A percentile compares a stretch with the other conserved stretches of the same genome.
These are phyloP conservation scores for Penicillium paxilli DNA, from an alignment of 495 filamentous ascomycete species.

Conservation along the genomic window DNA sequence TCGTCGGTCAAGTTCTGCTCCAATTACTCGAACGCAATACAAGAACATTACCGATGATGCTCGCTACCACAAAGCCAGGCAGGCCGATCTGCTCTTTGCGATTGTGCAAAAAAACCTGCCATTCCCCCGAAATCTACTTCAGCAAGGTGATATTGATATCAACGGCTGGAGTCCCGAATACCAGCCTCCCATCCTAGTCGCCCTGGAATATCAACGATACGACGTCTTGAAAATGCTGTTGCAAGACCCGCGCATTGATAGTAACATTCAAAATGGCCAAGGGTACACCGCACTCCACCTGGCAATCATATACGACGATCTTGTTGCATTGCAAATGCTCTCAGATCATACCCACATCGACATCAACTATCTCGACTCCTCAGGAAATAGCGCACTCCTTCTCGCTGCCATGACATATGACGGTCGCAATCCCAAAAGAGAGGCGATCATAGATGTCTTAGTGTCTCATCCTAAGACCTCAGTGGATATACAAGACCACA, in stretches of 20 bases:
- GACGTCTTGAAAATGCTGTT: slow-evolving; percentile 4
- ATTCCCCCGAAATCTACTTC: background rate
- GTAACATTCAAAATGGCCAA: background rate
- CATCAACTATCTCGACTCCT: slow-evolving; percentile 5
- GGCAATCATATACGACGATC: slow-evolving; percentile 4
- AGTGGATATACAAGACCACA: no score
- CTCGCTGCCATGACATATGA: no score
- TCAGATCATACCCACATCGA: background rate
- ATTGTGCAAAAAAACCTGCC: background rate
- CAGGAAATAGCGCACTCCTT: no score
- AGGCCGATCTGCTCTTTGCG: background rate
- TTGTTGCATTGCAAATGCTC: background rate
- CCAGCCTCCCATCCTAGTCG: slow-evolving; percentile 6
- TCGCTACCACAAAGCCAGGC: background rate
- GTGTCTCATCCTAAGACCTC: no score
- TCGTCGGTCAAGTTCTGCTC: no score
- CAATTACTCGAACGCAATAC: no score
- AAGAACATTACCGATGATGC: no score
- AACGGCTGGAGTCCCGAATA: background rate
- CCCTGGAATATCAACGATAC: slow-evolving; percentile 7
- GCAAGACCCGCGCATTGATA: background rate
- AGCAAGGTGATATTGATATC: background rate
- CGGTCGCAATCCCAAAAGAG: no score
- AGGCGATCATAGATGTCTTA: no score
- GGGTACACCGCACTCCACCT: slow-evolving; percentile 1